phyloP scores from a whole-genome alignment of 2,329 filamentous ascomycete species.

The Epichloe scottii region DNA sequence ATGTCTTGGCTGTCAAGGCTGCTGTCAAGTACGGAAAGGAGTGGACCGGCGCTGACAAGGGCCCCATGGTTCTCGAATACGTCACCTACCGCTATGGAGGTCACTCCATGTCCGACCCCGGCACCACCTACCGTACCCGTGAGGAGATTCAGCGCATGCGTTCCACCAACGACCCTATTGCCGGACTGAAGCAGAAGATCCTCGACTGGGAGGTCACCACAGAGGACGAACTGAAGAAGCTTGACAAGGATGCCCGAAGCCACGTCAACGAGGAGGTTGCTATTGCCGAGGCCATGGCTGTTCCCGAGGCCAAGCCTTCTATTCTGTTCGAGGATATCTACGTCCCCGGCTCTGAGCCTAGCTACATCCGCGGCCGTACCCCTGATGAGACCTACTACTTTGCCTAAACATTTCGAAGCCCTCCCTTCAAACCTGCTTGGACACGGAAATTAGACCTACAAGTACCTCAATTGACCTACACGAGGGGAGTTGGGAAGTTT shows the following conservation, averaged over 20 bases:
- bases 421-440: not conserved
- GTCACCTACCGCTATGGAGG: constrained; percentile 99
- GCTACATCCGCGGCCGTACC: constrained; percentile 76
- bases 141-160: constrained; percentile 99
- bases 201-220: constrained; percentile 85
- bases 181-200: constrained; percentile 95
- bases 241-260: constrained; percentile 86
- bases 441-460: not conserved
- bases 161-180: constrained; percentile 95
- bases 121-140: constrained; percentile 97
- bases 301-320: constrained; percentile 64
- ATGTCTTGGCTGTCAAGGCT: constrained; percentile 93
- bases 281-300: constrained; percentile 75
- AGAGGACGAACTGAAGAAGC: constrained; percentile 90
- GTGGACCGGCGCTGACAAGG: constrained; percentile 70
- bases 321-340: constrained; percentile 97
- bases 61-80: constrained; percentile 93
- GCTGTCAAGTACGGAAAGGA: constrained; percentile 90
- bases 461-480: too few species aligned
- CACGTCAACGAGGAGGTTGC: constrained; percentile 85
- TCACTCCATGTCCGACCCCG: constrained; percentile 99
- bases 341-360: constrained; percentile 73
- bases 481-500: too few species aligned
- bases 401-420: constrained; percentile 27
- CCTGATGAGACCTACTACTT: constrained; percentile 94